phyloP scores from a whole-genome alignment of 1,284 basidiomycete species.

The Microbotryum lychnidis-dioicae region DNA sequence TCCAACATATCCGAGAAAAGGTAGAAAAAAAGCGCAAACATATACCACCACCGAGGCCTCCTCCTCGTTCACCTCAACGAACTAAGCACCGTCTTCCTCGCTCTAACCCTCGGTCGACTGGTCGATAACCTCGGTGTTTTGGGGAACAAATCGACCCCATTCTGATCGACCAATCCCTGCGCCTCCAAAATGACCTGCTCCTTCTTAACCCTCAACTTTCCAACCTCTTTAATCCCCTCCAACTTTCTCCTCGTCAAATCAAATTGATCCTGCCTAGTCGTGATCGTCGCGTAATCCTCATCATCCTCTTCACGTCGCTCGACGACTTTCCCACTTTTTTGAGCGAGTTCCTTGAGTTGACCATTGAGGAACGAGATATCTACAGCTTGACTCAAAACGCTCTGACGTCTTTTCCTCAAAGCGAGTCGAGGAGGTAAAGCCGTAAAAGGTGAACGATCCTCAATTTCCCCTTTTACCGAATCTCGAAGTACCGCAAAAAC shows the following conservation, averaged over 20 bases:
- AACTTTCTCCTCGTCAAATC: constrained; percentile 22
- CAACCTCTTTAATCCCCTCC: constrained; percentile 12
- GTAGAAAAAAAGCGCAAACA: no score
- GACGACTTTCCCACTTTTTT: background rate
- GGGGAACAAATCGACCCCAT: background rate
- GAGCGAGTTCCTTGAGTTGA: background rate
- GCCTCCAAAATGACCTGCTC: constrained; percentile 20
- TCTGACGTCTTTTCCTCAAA: constrained; percentile 3
- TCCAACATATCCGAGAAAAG: no score
- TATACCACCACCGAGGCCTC: no score
- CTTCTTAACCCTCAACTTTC: constrained; percentile 16
- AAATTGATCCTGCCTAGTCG: constrained; percentile 18
- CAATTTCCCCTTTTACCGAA: background rate
- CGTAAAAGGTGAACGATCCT: constrained; percentile 22
- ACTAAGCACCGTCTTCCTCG: no score
- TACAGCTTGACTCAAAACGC: constrained; percentile 7
- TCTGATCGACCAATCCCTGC: constrained; percentile 12
- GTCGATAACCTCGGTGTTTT: constrained; percentile 7
- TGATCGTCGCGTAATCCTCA: background rate
- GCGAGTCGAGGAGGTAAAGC: constrained; percentile 24
- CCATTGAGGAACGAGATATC: constrained; percentile 11
- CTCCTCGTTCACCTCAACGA: no score
- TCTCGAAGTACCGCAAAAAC: background rate
- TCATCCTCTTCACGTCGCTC: background rate
- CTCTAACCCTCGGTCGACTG: background rate